These are phyloP conservation scores for Vaccinium macrocarpon DNA, from an alignment of 148 eudicot species.

Conservation along the genomic window DNA sequence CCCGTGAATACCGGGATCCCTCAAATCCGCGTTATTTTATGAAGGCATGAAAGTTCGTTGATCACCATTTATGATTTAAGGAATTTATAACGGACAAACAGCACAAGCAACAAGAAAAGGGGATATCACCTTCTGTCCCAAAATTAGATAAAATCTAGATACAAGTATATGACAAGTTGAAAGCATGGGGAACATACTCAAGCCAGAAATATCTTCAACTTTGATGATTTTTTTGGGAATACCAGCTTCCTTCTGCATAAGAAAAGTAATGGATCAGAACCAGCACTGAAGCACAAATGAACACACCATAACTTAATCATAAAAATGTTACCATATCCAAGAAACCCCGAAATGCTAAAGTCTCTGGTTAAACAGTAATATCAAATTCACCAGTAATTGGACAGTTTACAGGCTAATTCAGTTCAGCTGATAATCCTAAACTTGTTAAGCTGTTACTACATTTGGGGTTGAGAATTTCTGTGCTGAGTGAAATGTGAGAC, in stretches of 20 bases:
- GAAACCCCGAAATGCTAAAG: not conserved
- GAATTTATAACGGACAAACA: not conserved
- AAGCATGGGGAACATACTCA: slow-evolving; percentile 54
- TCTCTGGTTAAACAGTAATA: not conserved
- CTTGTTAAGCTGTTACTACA: not conserved
- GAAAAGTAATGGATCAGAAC: slow-evolving; percentile 11
- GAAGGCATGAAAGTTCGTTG: not conserved
- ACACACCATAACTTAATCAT: not conserved
- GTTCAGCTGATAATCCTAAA: not conserved
- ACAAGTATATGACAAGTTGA: not conserved
- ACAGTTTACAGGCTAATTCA: not conserved
- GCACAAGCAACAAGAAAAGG: not conserved
- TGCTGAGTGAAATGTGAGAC: not conserved
- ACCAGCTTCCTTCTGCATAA: slow-evolving; percentile 79
- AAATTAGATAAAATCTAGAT: not conserved
- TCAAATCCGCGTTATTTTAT: not conserved
- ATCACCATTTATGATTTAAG: not conserved
- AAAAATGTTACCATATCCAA: not conserved
- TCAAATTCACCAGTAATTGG: not conserved
- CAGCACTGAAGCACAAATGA: not conserved
- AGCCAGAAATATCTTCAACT: slow-evolving; percentile 86
- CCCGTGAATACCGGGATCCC: not conserved
- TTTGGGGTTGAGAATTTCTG: not conserved
- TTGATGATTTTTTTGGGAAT: slow-evolving; percentile 65
- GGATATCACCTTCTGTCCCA: not conserved